Percentiles rank a stretch among this genome's conserved stretches.
Evolutionary conservation across 1,139 yeast genomes (phyloP).

Genomic region (Candida mesenterica): DNA sequence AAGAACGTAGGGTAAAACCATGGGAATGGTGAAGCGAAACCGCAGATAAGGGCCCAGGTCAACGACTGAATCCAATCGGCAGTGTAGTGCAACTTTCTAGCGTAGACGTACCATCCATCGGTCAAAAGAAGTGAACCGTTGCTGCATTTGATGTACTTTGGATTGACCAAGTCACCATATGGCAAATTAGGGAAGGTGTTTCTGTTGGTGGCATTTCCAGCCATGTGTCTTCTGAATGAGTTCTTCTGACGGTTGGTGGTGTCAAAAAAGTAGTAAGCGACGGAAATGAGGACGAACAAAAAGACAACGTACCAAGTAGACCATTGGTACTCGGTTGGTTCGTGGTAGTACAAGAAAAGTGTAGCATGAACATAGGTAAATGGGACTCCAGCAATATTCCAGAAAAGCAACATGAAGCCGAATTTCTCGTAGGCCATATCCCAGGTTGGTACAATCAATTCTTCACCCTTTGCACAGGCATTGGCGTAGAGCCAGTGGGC

Average conservation of each 20-base stretch:
- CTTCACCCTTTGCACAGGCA: conserved; percentile 97
- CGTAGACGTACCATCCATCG: conserved; percentile 92
- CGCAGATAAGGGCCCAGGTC: conserved; percentile 92
- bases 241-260: conserved; percentile 95
- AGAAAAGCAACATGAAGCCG: conserved; percentile 95
- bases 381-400: conserved; percentile 99
- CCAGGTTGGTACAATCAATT: conserved; percentile 96
- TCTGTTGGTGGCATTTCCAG: conserved; percentile 74
- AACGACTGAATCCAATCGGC: conserved; percentile 88
- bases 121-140: conserved; percentile 82
- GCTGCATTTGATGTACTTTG: conserved; percentile 78
- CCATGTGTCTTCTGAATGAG: conserved; percentile 81
- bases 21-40: conserved; percentile 82
- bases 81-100: conserved; percentile 92
- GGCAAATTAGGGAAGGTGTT: conserved; percentile 94
- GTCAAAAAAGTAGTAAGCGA: conserved; percentile 89
- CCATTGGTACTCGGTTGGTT: conserved; percentile 80
- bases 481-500: conserved; percentile 96
- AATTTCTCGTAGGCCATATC: conserved; percentile 99
- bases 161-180: conserved; percentile 74
- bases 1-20: conserved; percentile 96
- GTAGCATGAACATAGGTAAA: conserved; percentile 96
- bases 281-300: conserved; percentile 55
- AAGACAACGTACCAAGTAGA: conserved; percentile 55
- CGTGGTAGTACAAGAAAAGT: conserved; percentile 73